These are phyloP conservation scores for Podaxis pistillaris DNA, from an alignment of 768 basidiomycete species.

Conservation along the genomic window DNA sequence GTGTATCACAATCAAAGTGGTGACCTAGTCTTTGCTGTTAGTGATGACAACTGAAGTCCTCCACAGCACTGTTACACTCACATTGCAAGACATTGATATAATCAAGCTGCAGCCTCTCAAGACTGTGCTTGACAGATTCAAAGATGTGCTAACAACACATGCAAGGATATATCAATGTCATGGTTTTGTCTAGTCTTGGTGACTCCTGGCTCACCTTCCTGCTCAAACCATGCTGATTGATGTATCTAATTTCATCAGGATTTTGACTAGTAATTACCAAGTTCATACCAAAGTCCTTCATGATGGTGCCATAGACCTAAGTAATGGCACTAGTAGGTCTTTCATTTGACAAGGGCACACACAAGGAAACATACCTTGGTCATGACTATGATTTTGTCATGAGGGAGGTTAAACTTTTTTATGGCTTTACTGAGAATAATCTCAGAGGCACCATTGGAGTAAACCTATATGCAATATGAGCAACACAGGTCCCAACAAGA, in stretches of 20 bases:
- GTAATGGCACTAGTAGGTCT: neutral
- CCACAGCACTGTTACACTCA: constrained; percentile 20
- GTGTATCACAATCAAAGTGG: constrained; percentile 55
- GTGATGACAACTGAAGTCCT: neutral
- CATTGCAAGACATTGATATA: constrained; percentile 79
- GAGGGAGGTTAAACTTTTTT: constrained; percentile 60
- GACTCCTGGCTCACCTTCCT: constrained; percentile 28
- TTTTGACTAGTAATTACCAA: constrained; percentile 14
- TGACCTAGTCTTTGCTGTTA: constrained; percentile 33
- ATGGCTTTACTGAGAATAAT: constrained; percentile 69
- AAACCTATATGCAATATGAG: constrained; percentile 37
- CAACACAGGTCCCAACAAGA: neutral
- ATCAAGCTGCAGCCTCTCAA: constrained; percentile 69
- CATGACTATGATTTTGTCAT: constrained; percentile 79
- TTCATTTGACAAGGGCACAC: neutral
- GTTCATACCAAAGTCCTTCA: neutral
- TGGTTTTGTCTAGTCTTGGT: neutral
- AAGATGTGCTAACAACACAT: constrained; percentile 55
- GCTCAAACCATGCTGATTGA: constrained; percentile 50
- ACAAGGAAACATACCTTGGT: constrained; percentile 53
- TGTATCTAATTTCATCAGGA: constrained; percentile 42
- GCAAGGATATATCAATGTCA: neutral
- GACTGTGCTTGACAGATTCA: constrained; percentile 57
- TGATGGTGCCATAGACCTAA: neutral
- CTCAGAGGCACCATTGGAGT: constrained; percentile 68